Base-by-base conservation (phyloP, 78 protist genomes). In the Polysphondylium violaceum region DNA sequence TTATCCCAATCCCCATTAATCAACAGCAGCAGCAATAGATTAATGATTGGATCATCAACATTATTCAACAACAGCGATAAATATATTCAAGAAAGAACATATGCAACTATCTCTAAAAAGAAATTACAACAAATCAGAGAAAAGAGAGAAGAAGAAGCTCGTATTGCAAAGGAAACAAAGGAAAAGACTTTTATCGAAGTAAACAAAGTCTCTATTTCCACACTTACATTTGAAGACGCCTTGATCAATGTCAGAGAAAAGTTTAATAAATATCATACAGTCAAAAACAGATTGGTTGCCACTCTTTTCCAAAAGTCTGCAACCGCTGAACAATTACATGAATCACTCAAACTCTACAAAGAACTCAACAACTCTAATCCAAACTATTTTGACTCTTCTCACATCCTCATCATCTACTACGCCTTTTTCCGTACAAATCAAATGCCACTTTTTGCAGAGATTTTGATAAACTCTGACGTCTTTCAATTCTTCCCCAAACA, bases 401-500 rank as follows among this genome's bases (percentile, higher is more conserved):
- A 69, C 5, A 19, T 58, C 23, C 44, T 47, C 0, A 36, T 29
- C 43, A 51, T 83, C 76, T 83, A 41, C 41, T 68, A 83, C 31
- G 78, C 91, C 12, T 43, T 69, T 44, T 38, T 55, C 12, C 40
- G 79, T 17, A 51, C 41, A 36, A 36, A 8, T 1, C 60, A 38
- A 43, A 7, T 53, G 31, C 56, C 43, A 44, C 12, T 83, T n/a
- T 69, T 74, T 23, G 44, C 91, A 14, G 91, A 83, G 17, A 44
- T 83, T 6, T 27, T 83, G n/a, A 71, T 69, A 31, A 36, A 83
- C 19, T 23, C 78, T 17, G 64, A 58, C 29, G 69, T 65, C 53
- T 83, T 83, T 44, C 91, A 83, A 58, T 69, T 83, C n/a, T 83
- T 83, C 60, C 74, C 79, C 23, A 51, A 74, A 16, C 59, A 6